Percentiles rank a stretch among this genome's conserved stretches.
Evolutionary conservation across 1,139 yeast genomes (phyloP).

Genomic region (Lodderomyces orthopsilosis): DNA sequence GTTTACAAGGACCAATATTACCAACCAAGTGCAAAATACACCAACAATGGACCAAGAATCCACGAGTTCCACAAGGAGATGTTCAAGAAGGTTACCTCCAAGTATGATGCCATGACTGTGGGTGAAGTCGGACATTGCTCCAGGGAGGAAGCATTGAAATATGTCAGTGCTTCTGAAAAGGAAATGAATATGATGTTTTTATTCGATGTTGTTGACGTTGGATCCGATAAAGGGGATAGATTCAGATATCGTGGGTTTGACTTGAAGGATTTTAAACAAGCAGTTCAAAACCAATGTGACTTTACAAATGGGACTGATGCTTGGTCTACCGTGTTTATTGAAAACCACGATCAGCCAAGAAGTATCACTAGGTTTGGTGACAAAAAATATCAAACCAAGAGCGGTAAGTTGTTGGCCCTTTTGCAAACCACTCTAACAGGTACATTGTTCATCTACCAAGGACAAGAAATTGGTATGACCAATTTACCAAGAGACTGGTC

Average conservation of each 20-base stretch:
- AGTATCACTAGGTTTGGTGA: constrained; percentile 51
- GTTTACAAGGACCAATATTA: constrained; percentile 36
- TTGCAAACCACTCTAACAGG: constrained; percentile 51
- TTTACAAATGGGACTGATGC: constrained; percentile 51
- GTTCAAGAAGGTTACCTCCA: constrained; percentile 41
- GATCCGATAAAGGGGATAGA: constrained; percentile 32
- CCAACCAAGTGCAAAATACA: constrained; percentile 35
- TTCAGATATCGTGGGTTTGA: constrained; percentile 32
- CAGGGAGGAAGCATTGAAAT: constrained; percentile 42
- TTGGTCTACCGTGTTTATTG: constrained; percentile 58
- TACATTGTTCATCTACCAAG: constrained; percentile 57
- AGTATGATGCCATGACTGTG: constrained; percentile 55
- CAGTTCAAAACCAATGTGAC: constrained; percentile 32
- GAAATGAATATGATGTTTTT: constrained; percentile 55
- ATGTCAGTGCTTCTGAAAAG: constrained; percentile 46
- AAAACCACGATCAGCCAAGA: constrained; percentile 61
- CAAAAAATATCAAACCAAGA: constrained; percentile 25
- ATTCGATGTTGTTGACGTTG: constrained; percentile 47
- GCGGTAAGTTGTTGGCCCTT: constrained; percentile 50
- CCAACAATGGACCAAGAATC: constrained; percentile 50
- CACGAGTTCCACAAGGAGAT: constrained; percentile 58
- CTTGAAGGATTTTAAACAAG: constrained; percentile 43
- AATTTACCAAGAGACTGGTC: constrained; percentile 48
- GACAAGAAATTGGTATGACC: constrained; percentile 60
- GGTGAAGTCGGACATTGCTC: constrained; percentile 51